Evolutionary conservation across 139 green algal genomes (phyloP), one percentile per base, ranked within the genome.

Genomic region (Chlamydomonas applanata): DNA sequence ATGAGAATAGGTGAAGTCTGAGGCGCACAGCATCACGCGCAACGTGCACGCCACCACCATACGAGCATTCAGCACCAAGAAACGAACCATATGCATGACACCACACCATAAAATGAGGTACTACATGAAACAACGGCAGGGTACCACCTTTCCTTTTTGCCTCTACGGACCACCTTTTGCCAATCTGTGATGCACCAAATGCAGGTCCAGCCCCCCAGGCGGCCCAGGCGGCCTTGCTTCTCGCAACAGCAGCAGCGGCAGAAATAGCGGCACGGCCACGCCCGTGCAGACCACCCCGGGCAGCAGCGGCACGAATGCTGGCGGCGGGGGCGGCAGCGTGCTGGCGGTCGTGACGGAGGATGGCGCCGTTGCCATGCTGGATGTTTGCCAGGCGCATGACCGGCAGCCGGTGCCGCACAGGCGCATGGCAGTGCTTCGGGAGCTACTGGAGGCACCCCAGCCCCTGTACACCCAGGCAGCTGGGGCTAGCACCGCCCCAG

Each of bases 311-410:
- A 69, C 16, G 32, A n/a, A 33, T 53, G 63, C 56, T n/a, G n/a
- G 29, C 35, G 36, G 49, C 59, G 82, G 84, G 46, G 78, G 75
- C 22, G 82, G 84, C 68, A 68, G 62, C 3, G 62, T 88, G 34
- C 79, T 90, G 74, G 71, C 67, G 5, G 83, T 86, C 25, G 83
- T 85, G 4, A 60, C 71, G 0, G 82, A 83, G 20, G 82, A 89
- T 36, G 88, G 88, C 36, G 69, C 76, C 0, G 46, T 93, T 2
- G 77, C 76, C 0, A 60, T 90, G 30, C 57, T 87, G 25, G 86
- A 92, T 46, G 82, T 71, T 14, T 53, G 57, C 24, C 71, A 77
- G 57, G 63, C 35, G 4, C 36, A 46, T 27, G 30, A 64, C 66
- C 66, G 32, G 33, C 71, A 33, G n/a, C 45, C 30, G 36, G 33